phyloP scores from a whole-genome alignment of 1,139 yeast species.

The Saccharomyces hybrid region DNA sequence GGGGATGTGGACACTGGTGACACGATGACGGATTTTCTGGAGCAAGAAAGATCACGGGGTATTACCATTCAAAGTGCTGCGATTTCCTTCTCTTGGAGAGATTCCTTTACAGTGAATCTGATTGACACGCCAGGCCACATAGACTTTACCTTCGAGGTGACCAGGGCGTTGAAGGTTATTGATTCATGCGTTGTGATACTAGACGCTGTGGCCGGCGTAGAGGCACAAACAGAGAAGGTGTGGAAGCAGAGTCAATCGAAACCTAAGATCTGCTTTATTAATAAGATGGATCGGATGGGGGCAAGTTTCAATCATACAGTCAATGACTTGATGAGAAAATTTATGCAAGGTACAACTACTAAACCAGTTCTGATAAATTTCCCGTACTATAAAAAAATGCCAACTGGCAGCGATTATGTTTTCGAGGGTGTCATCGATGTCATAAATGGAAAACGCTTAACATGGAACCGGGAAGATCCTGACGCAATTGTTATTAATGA shows the following conservation, averaged over 20 bases:
- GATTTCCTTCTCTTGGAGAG: constrained; percentile 74
- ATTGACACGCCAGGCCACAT: constrained; percentile 99
- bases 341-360: constrained; percentile 41
- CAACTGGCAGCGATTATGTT: constrained; percentile 35
- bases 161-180: constrained; percentile 75
- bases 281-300: constrained; percentile 95
- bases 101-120: constrained; percentile 59
- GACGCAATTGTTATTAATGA: constrained; percentile 33
- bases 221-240: constrained; percentile 94
- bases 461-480: constrained; percentile 47
- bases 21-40: constrained; percentile 87
- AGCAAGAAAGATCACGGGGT: constrained; percentile 88
- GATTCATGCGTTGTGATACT: constrained; percentile 91
- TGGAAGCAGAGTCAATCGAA: constrained; percentile 80
- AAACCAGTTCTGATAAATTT: constrained; percentile 66
- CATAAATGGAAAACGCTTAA: constrained; percentile 53
- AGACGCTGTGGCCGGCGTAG: constrained; percentile 97
- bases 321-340: constrained; percentile 69
- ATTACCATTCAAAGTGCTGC: constrained; percentile 97
- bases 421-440: constrained; percentile 84
- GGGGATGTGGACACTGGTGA: constrained; percentile 97
- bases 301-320: constrained; percentile 92
- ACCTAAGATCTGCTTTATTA: constrained; percentile 74
- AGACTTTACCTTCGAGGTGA: constrained; percentile 93
- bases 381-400: constrained; percentile 53